Evolutionary conservation across 2,329 filamentous ascomycete genomes (phyloP).

Genomic region (Talaromyces atroroseus): DNA sequence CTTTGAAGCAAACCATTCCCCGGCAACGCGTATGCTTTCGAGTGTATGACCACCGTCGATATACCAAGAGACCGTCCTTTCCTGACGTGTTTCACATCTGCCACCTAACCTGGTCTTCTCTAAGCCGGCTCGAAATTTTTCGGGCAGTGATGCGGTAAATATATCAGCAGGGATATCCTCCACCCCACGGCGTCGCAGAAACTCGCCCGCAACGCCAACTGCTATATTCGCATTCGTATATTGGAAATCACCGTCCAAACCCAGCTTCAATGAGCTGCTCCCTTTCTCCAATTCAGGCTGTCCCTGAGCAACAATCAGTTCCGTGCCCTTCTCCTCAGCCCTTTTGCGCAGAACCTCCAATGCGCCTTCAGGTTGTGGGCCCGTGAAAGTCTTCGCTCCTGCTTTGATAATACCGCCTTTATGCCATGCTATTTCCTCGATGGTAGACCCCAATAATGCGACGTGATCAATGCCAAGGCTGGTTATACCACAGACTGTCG

Average conservation of each 20-base stretch:
- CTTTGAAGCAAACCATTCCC: conserved; percentile 65
- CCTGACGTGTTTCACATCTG: conserved; percentile 65
- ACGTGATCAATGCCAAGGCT: conserved; percentile 83
- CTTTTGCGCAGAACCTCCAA: conserved; percentile 53
- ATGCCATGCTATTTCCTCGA: conserved; percentile 84
- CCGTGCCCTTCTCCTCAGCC: conserved; percentile 46
- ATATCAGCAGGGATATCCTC: conserved; percentile 33
- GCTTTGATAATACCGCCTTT: conserved; percentile 82
- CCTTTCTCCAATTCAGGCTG: conserved; percentile 41
- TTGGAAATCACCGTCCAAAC: conserved; percentile 58
- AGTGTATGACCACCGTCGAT: conserved; percentile 85
- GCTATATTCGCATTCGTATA: conserved; percentile 59
- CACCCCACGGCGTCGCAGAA: conserved; percentile 32
- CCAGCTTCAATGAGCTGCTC: conserved; percentile 49
- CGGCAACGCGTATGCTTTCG: conserved; percentile 73
- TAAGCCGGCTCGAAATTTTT: conserved; percentile 60
- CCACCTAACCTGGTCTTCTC: conserved; percentile 65
- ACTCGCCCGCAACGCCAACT: conserved; percentile 43
- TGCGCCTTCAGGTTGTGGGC: conserved; percentile 51
- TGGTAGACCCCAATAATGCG: conserved; percentile 69
- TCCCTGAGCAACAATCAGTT: conserved; percentile 44
- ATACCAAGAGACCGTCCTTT: conserved; percentile 62
- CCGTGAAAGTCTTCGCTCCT: conserved; percentile 59
- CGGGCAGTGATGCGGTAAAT: conserved; percentile 46
- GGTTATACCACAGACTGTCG: conserved; percentile 68